These are phyloP conservation scores for Pelomyxa schiedti DNA, from an alignment of 78 protist genomes.

Conservation along the genomic window DNA sequence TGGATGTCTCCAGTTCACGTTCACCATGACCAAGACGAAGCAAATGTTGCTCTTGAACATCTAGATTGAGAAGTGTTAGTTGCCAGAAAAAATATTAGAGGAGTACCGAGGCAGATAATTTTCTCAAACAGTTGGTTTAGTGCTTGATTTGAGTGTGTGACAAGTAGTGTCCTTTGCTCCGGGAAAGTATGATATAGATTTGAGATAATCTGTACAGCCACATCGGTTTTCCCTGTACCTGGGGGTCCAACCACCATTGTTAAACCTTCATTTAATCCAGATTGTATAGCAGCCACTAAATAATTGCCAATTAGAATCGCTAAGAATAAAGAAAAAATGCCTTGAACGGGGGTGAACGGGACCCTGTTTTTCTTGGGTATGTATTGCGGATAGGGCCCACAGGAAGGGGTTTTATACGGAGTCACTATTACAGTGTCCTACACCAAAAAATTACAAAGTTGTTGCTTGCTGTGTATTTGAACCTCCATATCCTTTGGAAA, in stretches of 20 bases:
- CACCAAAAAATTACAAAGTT: not conserved
- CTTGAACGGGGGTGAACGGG: constrained; percentile 61
- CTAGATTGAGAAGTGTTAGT: constrained; percentile 29
- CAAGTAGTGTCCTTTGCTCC: constrained; percentile 72
- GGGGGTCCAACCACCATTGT: constrained; percentile 95
- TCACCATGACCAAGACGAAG: constrained; percentile 92
- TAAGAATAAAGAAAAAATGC: not conserved
- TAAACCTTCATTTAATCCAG: constrained; percentile 67
- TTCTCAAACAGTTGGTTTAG: constrained; percentile 82
- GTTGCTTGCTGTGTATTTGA: not conserved
- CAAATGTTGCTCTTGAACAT: constrained; percentile 80
- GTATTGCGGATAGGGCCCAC: constrained; percentile 56
- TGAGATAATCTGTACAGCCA: constrained; percentile 85
- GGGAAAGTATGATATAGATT: constrained; percentile 83
- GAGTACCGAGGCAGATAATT: constrained; percentile 26
- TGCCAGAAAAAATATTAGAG: not conserved
- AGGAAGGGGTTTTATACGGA: constrained; percentile 13
- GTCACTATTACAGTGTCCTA: not conserved
- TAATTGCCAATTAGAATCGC: not conserved
- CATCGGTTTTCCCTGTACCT: constrained; percentile 98
- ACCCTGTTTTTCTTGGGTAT: constrained; percentile 20
- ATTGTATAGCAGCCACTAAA: constrained; percentile 62
- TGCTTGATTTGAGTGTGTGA: constrained; percentile 91
- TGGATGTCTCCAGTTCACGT: constrained; percentile 57
- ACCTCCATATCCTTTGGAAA: not conserved